A percentile compares a stretch with the other conserved stretches of the same genome.
Conservation (phyloP, 345 rosid species). For the Balakata baccata region DNA sequence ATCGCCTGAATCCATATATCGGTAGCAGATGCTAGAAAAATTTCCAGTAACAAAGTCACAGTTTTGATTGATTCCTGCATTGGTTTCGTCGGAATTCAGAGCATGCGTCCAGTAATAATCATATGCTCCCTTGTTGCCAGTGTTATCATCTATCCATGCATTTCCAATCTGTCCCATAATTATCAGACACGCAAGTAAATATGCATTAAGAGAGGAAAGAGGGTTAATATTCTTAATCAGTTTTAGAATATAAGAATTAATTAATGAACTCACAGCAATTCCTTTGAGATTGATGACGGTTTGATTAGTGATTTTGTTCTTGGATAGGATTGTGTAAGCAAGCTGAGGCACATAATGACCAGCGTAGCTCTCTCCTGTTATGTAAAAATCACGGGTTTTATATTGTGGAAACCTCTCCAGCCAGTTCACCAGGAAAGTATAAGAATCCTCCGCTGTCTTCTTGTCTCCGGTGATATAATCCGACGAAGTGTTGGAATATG, state of each 20-base stretch:
- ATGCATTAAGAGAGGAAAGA: too few relatives aligned
- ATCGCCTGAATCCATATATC: background rate
- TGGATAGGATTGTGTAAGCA: constrained; percentile 31
- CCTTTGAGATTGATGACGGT: constrained; percentile 48
- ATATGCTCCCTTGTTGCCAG: constrained; percentile 22
- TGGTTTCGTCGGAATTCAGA: constrained; percentile 45
- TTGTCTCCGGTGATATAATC: constrained; percentile 42
- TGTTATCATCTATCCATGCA: constrained; percentile 38
- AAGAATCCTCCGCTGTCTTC: constrained; percentile 44
- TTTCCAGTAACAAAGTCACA: constrained; percentile 31
- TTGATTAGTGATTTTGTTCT: constrained; percentile 27
- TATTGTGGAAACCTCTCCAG: constrained; percentile 43
- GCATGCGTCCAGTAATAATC: constrained; percentile 55
- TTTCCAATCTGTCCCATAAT: constrained; percentile 44
- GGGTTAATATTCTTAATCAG: too few relatives aligned
- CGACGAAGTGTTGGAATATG: constrained; percentile 46
- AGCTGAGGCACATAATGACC: constrained; percentile 55
- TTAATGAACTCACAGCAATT: constrained; percentile 40
- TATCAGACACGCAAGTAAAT: background rate
- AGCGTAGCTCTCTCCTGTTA: constrained; percentile 50
- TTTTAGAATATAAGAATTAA: too few relatives aligned
- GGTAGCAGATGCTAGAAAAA: constrained; percentile 17
- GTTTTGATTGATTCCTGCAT: constrained; percentile 27
- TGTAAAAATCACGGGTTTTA: constrained; percentile 32
- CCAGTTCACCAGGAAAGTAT: constrained; percentile 45